Conservation (phyloP, 306 rosid genomes). For the Delonix regia region DNA sequence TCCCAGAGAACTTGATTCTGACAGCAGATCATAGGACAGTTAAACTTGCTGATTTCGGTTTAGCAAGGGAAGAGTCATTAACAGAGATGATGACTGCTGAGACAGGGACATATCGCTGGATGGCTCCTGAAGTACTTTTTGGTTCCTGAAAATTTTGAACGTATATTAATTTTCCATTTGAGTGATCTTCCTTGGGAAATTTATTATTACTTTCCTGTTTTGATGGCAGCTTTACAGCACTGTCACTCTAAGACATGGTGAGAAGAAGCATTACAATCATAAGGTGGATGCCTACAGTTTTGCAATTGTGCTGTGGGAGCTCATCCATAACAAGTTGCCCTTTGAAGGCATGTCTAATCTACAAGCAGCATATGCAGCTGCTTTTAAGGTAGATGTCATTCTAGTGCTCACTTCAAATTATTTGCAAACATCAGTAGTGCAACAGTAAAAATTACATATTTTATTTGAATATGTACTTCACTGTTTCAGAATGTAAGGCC, state of each 20-base stretch:
- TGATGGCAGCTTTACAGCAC: slow-evolving; percentile 89
- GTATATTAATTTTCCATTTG: not conserved
- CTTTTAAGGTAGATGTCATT: slow-evolving; percentile 74
- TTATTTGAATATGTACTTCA: not conserved
- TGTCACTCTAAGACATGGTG: slow-evolving; percentile 92
- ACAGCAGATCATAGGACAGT: slow-evolving; percentile 81
- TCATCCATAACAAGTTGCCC: slow-evolving; percentile 85
- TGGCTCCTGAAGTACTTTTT: slow-evolving; percentile 90
- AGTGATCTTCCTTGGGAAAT: slow-evolving; percentile 28
- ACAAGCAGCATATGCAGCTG: slow-evolving; percentile 98
- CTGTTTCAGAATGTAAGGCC: slow-evolving; percentile 82
- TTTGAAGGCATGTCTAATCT: slow-evolving; percentile 99
- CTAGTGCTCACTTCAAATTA: not conserved
- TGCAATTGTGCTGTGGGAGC: slow-evolving; percentile 96
- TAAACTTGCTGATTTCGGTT: slow-evolving; percentile 91
- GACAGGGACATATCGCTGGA: slow-evolving; percentile 96
- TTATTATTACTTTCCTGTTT: slow-evolving; percentile 30
- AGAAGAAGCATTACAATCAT: slow-evolving; percentile 94
- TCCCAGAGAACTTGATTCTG: slow-evolving; percentile 81
- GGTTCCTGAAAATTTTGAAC: slow-evolving; percentile 18
- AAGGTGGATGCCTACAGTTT: slow-evolving; percentile 97
- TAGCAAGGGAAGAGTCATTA: slow-evolving; percentile 94
- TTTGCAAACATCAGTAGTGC: not conserved
- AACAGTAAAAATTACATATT: slow-evolving; percentile 9
- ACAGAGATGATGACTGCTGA: slow-evolving; percentile 99